Evolutionary conservation across 2,329 filamentous ascomycete genomes (phyloP).

Genomic region (Penicillium oxalicum): DNA sequence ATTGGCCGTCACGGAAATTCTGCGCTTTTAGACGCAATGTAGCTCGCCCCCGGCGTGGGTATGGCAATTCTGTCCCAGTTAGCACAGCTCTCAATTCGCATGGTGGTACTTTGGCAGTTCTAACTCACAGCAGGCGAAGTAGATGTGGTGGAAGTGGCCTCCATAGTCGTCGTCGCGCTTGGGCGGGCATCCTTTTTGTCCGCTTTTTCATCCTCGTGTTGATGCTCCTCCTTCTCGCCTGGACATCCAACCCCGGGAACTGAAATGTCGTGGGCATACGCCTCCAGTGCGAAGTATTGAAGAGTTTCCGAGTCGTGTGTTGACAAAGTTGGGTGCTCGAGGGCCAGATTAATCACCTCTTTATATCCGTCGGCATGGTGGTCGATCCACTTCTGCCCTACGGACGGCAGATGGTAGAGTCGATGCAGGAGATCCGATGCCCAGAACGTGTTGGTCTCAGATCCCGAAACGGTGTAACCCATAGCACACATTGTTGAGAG

Average conservation of each 20-base stretch:
- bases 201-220: constrained; percentile 5
- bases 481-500: constrained; percentile 56
- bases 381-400: constrained; percentile 56
- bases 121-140: constrained; percentile 25
- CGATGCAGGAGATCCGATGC: constrained; percentile 63
- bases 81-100: neutral
- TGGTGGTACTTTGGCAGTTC: no score
- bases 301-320: constrained; percentile 57
- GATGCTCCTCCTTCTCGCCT: constrained; percentile 30
- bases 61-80: constrained; percentile 33
- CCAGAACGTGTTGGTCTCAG: constrained; percentile 57
- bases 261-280: constrained; percentile 60
- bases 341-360: constrained; percentile 50
- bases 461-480: constrained; percentile 57
- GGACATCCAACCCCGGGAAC: constrained; percentile 58
- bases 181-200: constrained; percentile 1
- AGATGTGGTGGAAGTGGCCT: constrained; percentile 10
- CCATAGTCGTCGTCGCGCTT: constrained; percentile 9
- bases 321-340: constrained; percentile 44
- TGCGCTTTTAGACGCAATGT: constrained; percentile 30
- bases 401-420: constrained; percentile 55
- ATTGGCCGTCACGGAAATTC: no score
- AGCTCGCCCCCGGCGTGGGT: constrained; percentile 37
- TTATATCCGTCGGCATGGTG: constrained; percentile 58
- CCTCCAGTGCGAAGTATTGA: constrained; percentile 63